Evolutionary conservation across 2,329 filamentous ascomycete species (phyloP).

Genomic region (Diplodia sapinea): DNA sequence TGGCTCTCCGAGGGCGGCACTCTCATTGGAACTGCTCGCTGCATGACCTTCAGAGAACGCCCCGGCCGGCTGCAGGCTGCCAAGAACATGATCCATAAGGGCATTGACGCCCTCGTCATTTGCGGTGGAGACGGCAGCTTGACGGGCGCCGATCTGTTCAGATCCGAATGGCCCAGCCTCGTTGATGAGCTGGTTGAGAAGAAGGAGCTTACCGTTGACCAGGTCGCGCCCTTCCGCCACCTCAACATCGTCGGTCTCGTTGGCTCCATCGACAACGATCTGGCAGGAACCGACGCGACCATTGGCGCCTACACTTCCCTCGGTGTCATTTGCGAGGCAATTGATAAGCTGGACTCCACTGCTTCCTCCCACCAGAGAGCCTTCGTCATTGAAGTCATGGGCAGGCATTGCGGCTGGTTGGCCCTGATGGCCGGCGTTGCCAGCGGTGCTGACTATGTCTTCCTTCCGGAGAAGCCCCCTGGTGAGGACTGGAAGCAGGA

Average conservation of each 20-base stretch:
- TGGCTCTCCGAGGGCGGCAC: slow-evolving; percentile 95
- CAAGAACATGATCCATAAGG: slow-evolving; percentile 90
- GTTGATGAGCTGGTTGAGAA: slow-evolving; percentile 81
- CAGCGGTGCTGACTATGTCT: slow-evolving; percentile 94
- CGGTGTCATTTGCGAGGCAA: slow-evolving; percentile 89
- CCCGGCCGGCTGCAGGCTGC: slow-evolving; percentile 82
- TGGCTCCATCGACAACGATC: slow-evolving; percentile 97
- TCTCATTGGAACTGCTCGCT: slow-evolving; percentile 91
- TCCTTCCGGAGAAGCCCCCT: slow-evolving; percentile 93
- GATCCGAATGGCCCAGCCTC: slow-evolving; percentile 87
- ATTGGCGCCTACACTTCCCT: slow-evolving; percentile 97
- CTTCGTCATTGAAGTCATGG: slow-evolving; percentile 99
- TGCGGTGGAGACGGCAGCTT: slow-evolving; percentile 96
- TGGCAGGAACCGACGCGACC: slow-evolving; percentile 95
- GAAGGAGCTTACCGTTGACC: slow-evolving; percentile 71
- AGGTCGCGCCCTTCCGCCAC: slow-evolving; percentile 77
- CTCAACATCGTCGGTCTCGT: slow-evolving; percentile 97
- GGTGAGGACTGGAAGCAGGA: slow-evolving; percentile 85
- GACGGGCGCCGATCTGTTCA: slow-evolving; percentile 93
- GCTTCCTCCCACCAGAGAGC: slow-evolving; percentile 92
- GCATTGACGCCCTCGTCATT: slow-evolving; percentile 95
- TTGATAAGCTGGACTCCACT: slow-evolving; percentile 96
- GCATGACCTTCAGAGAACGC: slow-evolving; percentile 90
- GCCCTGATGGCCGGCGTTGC: slow-evolving; percentile 95
- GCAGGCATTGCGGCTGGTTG: slow-evolving; percentile 95